Conservation (phyloP, 257 asterid genomes). For the Capsicum chinense region DNA sequence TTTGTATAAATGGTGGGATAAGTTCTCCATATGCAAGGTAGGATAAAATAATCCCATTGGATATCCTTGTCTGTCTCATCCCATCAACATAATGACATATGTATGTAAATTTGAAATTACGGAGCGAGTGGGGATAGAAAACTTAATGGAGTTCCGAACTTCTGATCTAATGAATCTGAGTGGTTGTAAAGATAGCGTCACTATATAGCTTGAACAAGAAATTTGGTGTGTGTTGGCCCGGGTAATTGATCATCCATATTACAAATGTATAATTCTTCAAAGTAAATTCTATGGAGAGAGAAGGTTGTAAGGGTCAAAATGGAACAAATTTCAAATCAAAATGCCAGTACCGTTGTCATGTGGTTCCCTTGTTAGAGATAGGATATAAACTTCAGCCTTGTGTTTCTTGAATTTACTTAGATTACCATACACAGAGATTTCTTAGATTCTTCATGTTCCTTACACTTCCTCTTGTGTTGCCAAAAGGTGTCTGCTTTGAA, state of each 20-base stretch:
- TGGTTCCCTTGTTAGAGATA: slow-evolving; percentile 16
- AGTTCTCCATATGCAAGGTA: no score
- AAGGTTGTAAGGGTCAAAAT: neutral
- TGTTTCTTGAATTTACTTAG: slow-evolving; percentile 2
- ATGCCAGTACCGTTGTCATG: neutral
- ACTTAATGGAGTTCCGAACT: neutral
- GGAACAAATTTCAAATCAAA: neutral
- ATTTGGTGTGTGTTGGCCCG: neutral
- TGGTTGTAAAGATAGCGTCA: neutral
- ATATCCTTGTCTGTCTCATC: no score
- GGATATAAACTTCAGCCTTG: neutral
- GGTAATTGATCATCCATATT: slow-evolving; percentile 10
- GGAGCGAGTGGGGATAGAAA: neutral
- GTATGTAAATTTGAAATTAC: neutral
- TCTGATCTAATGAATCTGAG: neutral
- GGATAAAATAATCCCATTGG: no score
- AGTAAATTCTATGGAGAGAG: neutral
- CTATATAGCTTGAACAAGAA: neutral
- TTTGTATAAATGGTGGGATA: no score
- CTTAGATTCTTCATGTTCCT: slow-evolving; percentile 19
- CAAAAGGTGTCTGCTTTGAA: slow-evolving; percentile 85
- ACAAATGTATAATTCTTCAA: neutral
- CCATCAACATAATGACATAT: neutral
- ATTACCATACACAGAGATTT: slow-evolving; percentile 2
- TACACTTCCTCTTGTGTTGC: slow-evolving; percentile 22